phyloP scores from a whole-genome alignment of 495 filamentous ascomycete genomes.

The Aspergillus taichungensis region DNA sequence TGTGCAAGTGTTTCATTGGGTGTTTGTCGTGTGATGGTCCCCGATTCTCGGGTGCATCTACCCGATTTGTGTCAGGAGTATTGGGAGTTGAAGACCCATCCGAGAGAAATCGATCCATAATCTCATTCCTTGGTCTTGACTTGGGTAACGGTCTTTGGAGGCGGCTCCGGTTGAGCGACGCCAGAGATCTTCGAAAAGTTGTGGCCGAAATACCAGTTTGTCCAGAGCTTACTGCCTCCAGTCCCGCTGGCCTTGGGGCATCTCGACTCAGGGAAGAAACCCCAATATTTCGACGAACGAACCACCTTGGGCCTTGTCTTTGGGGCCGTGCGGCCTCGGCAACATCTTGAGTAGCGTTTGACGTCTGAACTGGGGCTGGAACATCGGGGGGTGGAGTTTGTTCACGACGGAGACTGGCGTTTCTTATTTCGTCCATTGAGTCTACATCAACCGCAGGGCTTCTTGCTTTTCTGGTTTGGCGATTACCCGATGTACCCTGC shows the following conservation, averaged over 20 bases:
- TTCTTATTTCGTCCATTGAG: neutral
- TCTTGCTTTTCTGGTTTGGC: constrained; percentile 1
- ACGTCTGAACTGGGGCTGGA: neutral
- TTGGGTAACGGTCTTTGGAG: constrained; percentile 10
- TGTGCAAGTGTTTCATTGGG: neutral
- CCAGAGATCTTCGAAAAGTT: constrained; percentile 22
- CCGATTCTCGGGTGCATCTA: neutral
- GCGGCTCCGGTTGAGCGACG: constrained; percentile 18
- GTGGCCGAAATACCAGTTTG: constrained; percentile 9
- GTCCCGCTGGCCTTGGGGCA: constrained; percentile 29
- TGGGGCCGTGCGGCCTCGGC: constrained; percentile 8
- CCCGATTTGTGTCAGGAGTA: neutral
- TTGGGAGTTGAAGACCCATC: constrained; percentile 6
- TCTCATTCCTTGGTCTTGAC: constrained; percentile 14
- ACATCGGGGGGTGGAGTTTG: neutral
- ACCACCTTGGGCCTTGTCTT: constrained; percentile 26
- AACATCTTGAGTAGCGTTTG: neutral
- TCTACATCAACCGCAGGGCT: neutral
- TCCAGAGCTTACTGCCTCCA: constrained; percentile 21
- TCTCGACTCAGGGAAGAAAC: constrained; percentile 29
- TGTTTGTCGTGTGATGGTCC: neutral
- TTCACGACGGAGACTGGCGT: constrained; percentile 1
- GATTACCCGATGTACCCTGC: constrained; percentile 5
- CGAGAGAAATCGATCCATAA: constrained; percentile 33
- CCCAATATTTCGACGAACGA: constrained; percentile 26